Conservation (phyloP, 306 rosid genomes). For the Pyrus betulifolia region DNA sequence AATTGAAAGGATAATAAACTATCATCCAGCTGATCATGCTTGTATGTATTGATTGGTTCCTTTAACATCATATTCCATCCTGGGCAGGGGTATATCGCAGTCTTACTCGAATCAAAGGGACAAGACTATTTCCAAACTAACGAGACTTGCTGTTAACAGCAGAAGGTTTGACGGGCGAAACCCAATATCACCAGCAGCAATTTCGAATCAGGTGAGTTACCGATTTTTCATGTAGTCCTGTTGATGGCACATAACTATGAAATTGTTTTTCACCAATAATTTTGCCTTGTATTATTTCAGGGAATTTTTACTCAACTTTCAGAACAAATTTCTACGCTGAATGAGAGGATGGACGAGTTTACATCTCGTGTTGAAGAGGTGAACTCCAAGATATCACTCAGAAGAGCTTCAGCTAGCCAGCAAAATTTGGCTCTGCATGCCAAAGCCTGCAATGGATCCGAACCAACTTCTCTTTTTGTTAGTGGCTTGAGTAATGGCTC, state of each 20-base stretch:
- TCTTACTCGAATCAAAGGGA: conserved; percentile 74
- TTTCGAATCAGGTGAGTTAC: conserved; percentile 64
- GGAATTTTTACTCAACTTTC: conserved; percentile 89
- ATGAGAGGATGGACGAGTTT: conserved; percentile 94
- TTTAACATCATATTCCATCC: not conserved
- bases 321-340: conserved; percentile 90
- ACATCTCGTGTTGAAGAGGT: conserved; percentile 87
- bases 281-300: conserved; percentile 37
- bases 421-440: conserved; percentile 76
- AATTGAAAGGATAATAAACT: not conserved
- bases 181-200: conserved; percentile 66
- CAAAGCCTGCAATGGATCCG: conserved; percentile 75
- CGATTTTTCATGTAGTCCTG: not conserved
- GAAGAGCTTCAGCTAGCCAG: conserved; percentile 63
- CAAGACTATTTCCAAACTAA: conserved; percentile 57
- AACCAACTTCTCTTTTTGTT: conserved; percentile 59
- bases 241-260: not conserved
- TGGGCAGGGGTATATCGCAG: conserved; percentile 57
- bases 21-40: not conserved
- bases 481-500: conserved; percentile 72
- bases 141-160: conserved; percentile 73
- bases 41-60: not conserved
- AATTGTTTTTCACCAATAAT: conserved; percentile 6
- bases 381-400: conserved; percentile 52
- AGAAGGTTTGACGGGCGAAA: conserved; percentile 61